Evolutionary conservation across 1,284 basidiomycete species (phyloP).

Genomic region (Laetiporus sulphureus): DNA sequence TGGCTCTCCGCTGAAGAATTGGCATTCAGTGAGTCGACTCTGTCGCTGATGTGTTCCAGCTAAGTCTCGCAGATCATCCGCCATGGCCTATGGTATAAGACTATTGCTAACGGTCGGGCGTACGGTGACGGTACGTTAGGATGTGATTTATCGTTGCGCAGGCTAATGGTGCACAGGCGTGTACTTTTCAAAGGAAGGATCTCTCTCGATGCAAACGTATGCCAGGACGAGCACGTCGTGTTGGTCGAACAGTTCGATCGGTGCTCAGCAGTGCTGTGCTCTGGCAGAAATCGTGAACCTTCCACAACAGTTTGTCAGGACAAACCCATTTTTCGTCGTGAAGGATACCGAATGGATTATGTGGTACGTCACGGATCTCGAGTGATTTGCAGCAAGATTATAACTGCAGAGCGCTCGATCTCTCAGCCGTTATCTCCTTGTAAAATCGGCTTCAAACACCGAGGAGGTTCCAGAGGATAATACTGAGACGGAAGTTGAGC

Average conservation of each 20-base stretch:
- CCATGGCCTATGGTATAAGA: conserved; percentile 56
- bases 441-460: conserved; percentile 23
- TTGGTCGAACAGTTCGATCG: conserved; percentile 43
- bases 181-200: conserved; percentile 53
- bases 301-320: conserved; percentile 40
- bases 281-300: conserved; percentile 58
- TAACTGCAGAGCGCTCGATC: neutral
- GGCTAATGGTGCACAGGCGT: conserved; percentile 36
- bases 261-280: conserved; percentile 41
- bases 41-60: neutral
- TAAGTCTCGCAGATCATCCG: conserved; percentile 44
- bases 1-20: conserved; percentile 51
- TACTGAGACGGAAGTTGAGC: neutral
- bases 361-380: conserved; percentile 34
- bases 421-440: conserved; percentile 53
- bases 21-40: conserved; percentile 47
- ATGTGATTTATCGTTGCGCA: no score
- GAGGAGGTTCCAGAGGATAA: neutral
- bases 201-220: conserved; percentile 38
- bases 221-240: conserved; percentile 25
- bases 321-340: conserved; percentile 48
- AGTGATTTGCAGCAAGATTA: conserved; percentile 1
- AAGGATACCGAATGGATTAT: conserved; percentile 56
- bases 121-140: conserved; percentile 45
- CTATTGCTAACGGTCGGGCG: conserved; percentile 42